Conservation (phyloP, 2,329 filamentous ascomycete species). For the Emergomyces pasteurianus region DNA sequence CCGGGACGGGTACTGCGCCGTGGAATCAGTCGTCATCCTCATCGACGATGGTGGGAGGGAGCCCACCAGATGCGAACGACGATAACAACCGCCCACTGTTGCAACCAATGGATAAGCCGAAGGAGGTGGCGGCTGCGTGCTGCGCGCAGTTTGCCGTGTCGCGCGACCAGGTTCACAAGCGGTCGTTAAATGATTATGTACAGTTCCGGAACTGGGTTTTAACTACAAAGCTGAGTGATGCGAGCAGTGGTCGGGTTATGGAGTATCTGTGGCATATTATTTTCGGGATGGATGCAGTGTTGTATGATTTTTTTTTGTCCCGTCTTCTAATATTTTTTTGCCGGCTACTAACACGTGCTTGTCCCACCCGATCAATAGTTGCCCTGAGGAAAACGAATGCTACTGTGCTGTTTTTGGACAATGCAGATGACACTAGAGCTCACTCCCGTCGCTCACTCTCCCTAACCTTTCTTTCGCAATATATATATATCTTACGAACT, state of each 20-base stretch:
- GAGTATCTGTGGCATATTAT: slow-evolving; percentile 51
- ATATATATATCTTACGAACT: background rate
- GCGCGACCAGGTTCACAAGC: slow-evolving; percentile 35
- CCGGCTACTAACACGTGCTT: background rate
- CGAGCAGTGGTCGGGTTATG: slow-evolving; percentile 42
- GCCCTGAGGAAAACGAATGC: background rate
- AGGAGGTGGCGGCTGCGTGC: slow-evolving; percentile 40
- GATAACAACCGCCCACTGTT: background rate
- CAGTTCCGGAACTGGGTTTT: slow-evolving; percentile 44
- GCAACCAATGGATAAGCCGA: slow-evolving; percentile 17
- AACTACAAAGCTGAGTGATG: slow-evolving; percentile 39
- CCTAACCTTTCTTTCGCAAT: too few species aligned
- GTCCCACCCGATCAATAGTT: background rate
- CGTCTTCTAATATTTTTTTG: background rate
- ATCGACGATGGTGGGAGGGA: background rate
- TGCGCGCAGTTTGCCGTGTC: slow-evolving; percentile 51
- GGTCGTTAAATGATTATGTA: slow-evolving; percentile 39
- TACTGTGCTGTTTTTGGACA: background rate
- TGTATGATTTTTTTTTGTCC: slow-evolving; percentile 10
- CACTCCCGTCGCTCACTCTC: background rate
- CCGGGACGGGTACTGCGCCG: slow-evolving; percentile 17
- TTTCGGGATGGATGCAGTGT: slow-evolving; percentile 23
- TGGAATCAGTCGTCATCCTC: background rate
- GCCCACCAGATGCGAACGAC: background rate
- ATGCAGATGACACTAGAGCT: background rate